Evolutionary conservation across 2,329 filamentous ascomycete species (phyloP).

Genomic region (Cadophora malorum): DNA sequence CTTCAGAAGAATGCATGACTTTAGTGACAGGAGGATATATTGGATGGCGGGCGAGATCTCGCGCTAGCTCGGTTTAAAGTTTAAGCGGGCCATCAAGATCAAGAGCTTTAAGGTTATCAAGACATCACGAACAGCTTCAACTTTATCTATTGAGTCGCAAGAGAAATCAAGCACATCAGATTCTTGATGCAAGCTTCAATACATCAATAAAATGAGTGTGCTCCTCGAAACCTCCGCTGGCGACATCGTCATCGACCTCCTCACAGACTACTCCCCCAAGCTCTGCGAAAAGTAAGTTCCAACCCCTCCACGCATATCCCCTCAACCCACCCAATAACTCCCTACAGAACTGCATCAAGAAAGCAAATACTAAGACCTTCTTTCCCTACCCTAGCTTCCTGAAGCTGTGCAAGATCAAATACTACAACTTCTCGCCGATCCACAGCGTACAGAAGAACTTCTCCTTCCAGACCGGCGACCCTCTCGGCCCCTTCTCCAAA

Average conservation of each 20-base stretch:
- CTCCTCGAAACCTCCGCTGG: conserved; percentile 91
- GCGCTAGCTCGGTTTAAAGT: not conserved
- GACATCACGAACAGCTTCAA: not conserved
- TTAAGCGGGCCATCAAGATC: not conserved
- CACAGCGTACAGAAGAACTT: conserved; percentile 94
- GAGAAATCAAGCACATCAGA: not conserved
- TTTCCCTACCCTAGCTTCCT: conserved; percentile 72
- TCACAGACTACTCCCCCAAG: conserved; percentile 87
- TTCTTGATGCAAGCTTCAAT: not conserved
- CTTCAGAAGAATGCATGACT: too few relatives aligned
- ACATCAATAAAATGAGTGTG: conserved; percentile 75
- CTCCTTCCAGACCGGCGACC: conserved; percentile 95
- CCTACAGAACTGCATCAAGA: conserved; percentile 57
- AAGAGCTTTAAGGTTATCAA: not conserved
- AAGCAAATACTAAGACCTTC: conserved; percentile 55
- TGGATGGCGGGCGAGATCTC: not conserved
- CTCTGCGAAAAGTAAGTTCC: conserved; percentile 91
- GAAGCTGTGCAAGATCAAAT: conserved; percentile 98
- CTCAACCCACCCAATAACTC: conserved; percentile 31
- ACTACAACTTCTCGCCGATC: conserved; percentile 96
- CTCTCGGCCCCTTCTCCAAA: conserved; percentile 81
- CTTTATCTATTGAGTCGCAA: not conserved
- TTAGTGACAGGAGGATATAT: too few relatives aligned
- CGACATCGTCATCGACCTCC: conserved; percentile 92
- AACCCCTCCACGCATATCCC: conserved; percentile 24